Percentiles rank a stretch among this genome's conserved stretches.
Evolutionary conservation across 2,329 filamentous ascomycete genomes (phyloP).

Genomic region (Penicillium nordicum): DNA sequence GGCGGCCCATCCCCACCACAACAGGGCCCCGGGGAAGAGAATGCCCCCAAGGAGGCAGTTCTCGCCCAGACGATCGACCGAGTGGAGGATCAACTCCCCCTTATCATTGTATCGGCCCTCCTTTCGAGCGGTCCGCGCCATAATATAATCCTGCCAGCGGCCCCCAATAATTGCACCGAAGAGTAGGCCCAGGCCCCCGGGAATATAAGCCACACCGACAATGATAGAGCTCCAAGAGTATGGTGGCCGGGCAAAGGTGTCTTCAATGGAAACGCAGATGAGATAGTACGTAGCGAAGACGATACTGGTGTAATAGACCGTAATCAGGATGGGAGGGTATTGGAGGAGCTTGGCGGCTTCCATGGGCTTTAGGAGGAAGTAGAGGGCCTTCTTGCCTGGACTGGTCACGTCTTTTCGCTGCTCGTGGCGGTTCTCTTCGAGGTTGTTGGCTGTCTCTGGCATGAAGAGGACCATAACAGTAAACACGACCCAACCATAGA

Average conservation of each 20-base stretch:
- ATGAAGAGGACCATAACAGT: too few relatives aligned
- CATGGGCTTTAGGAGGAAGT: too few relatives aligned
- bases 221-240: background rate
- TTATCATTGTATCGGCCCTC: background rate
- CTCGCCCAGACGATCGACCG: background rate
- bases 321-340: too few relatives aligned
- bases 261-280: too few relatives aligned
- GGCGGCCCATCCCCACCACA: background rate
- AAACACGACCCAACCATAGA: too few relatives aligned
- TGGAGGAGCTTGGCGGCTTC: too few relatives aligned
- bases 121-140: background rate
- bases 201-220: background rate
- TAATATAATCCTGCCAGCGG: conserved; percentile 2
- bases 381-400: too few relatives aligned
- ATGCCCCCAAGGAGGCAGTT: background rate
- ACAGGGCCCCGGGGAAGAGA: background rate
- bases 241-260: background rate
- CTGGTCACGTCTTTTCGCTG: too few relatives aligned
- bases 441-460: too few relatives aligned
- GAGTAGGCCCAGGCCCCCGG: background rate
- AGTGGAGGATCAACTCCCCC: background rate
- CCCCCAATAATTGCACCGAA: background rate
- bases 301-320: too few relatives aligned
- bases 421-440: too few relatives aligned
- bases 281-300: too few relatives aligned